A percentile compares a stretch with the other conserved stretches of the same genome.
Conservation (phyloP, 2,329 filamentous ascomycete genomes). For the Penicillium fuscoglaucum region DNA sequence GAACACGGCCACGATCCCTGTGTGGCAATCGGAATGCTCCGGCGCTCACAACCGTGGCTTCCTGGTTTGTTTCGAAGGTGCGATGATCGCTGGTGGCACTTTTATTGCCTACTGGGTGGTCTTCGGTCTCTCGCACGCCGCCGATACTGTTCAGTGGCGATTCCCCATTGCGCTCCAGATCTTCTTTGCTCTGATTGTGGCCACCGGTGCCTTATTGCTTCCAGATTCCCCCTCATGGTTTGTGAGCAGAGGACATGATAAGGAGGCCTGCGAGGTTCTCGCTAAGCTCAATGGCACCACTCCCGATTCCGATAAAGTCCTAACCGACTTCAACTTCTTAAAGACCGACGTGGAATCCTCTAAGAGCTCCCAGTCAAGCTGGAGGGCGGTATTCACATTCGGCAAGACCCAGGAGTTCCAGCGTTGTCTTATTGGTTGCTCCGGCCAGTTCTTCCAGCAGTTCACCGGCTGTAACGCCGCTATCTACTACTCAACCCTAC, state of each 20-base stretch:
- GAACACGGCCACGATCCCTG: slow-evolving; percentile 35
- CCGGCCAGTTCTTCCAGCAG: slow-evolving; percentile 44
- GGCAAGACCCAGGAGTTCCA: slow-evolving; percentile 36
- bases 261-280: slow-evolving; percentile 49
- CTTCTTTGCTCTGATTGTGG: slow-evolving; percentile 37
- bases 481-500: slow-evolving; percentile 47
- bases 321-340: slow-evolving; percentile 38
- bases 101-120: slow-evolving; percentile 40
- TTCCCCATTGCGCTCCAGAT: slow-evolving; percentile 51
- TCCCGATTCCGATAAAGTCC: slow-evolving; percentile 38
- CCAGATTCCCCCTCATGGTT: slow-evolving; percentile 59
- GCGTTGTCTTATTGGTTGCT: slow-evolving; percentile 33
- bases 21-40: slow-evolving; percentile 36
- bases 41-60: slow-evolving; percentile 27
- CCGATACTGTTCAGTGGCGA: slow-evolving; percentile 42
- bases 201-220: slow-evolving; percentile 30
- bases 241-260: slow-evolving; percentile 51
- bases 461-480: slow-evolving; percentile 49
- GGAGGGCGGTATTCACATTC: slow-evolving; percentile 29
- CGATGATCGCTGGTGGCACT: slow-evolving; percentile 35
- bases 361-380: slow-evolving; percentile 34
- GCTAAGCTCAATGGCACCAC: slow-evolving; percentile 44
- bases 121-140: slow-evolving; percentile 37
- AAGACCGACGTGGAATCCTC: slow-evolving; percentile 45
- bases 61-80: slow-evolving; percentile 31